Base-by-base conservation (phyloP, 495 filamentous ascomycete species). In the Poronia punctata region DNA sequence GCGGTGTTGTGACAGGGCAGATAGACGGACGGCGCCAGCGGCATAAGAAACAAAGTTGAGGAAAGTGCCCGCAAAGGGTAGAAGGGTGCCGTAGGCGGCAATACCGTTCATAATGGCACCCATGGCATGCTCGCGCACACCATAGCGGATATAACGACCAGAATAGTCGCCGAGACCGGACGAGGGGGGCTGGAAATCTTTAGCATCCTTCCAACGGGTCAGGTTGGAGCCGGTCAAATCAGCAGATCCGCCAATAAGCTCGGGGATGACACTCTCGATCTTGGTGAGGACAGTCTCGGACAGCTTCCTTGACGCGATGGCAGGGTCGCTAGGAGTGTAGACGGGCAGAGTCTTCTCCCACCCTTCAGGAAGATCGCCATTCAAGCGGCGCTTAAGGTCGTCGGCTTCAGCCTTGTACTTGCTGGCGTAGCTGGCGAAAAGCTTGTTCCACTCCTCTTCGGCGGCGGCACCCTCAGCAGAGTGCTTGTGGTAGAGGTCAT, bases 41-140 rank as follows among this genome's bases (percentile, higher is more conserved):
- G 87, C 90, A 63, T 99, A 99, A 16, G 92, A 99, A 47, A 99
- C 89, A 72, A 99, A 99, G 84, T 99, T 99, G 46, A 99, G 73
- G 83, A 99, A 99, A 55, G 90, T 96, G 65, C 92, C 92, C 38
- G 78, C 84, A 49, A 86, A 93, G 37, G 92, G 92, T 57, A 99
- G 84, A 59, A 94, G 71, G 56, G 86, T 95, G 49, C 92, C 92
- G 64, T 99, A 99, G 45, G 88, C 90, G 40, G 86, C 78, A 40
- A 99, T 76, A 68, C 92, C 92, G 74, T 99, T 99, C 82, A 99
- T 87, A 68, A 95, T 85, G 57, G 86, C 89, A 60, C 83, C 92
- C 92, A 99, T 96, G 61, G 72, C 85, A 68, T 96, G 89, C 75
- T 96, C 89, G 68, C 89, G 89, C 34, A 96, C 88, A 78, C 89